Base-by-base conservation (phyloP, 1,284 basidiomycete species). In the Ceratobasidium papillatum region DNA sequence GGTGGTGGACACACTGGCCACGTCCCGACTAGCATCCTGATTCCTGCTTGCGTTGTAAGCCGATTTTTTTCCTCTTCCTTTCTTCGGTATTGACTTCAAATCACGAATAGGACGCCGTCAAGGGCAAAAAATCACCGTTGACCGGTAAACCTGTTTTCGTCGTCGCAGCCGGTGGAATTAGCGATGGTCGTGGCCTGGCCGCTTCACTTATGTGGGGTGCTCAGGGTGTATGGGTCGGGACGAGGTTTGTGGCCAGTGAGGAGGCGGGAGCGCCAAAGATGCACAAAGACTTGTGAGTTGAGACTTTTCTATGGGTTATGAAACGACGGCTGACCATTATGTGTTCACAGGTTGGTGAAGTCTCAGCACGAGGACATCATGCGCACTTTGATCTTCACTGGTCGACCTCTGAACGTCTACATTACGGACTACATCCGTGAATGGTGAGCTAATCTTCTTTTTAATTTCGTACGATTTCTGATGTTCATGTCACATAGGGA, bases 201-300 rank as follows among this genome's bases (percentile, higher is more conserved):
- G 93, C 94, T 19, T 92, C 94, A 79, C 83, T 96, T 68, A 86
- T 90, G 80, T 95, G 90, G 87, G 94, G 94, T 77, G 94, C 94
- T 36, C 86, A 93, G 79, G 94, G 88, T 84, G 84, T 95, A 82
- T 95, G 94, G 94, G 93, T 95, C 72, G 95, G 95, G 47, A 94
- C 93, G 1, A 88, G 95, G 51, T 98, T 98, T 80, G 94, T 98
- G 32, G 95, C 95, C 19, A 86, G 88, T 25, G 86, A 83, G 22
- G 94, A 96, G 82, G 94, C 94, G 41, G 87, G 86, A 43, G 95
- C 95, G 3, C 91, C 93, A 1, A 90, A 91, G 81, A 86, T 86
- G 76, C 95, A 96, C 84, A 96, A 96, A 83, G 90, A 95, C 17
- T 85, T 88, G 78, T 82, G 64, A 77, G 82, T 79, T 36, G 17